Percentiles rank a stretch among this genome's conserved stretches.
These are phyloP conservation scores for Penicillium fuscoglaucum DNA, from an alignment of 2,329 filamentous ascomycete species.

Conservation along the genomic window DNA sequence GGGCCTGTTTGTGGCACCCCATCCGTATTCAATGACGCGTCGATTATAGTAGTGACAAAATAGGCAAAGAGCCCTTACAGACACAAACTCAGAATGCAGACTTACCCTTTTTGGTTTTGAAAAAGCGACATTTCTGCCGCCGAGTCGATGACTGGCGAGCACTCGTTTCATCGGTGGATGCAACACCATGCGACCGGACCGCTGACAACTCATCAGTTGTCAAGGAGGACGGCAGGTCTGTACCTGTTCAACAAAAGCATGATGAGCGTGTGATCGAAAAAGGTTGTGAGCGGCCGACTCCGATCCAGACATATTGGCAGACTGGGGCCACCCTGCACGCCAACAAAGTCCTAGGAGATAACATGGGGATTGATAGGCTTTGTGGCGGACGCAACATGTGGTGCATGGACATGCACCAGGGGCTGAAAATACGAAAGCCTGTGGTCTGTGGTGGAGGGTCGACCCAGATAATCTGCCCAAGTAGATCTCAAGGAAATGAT, in stretches of 20 bases:
- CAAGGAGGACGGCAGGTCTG: conserved; percentile 19
- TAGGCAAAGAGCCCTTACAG: background rate
- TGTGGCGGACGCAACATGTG: conserved; percentile 14
- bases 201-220: conserved; percentile 34
- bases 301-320: conserved; percentile 5
- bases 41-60: background rate
- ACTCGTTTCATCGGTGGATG: conserved; percentile 14
- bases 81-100: conserved; percentile 10
- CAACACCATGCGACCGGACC: conserved; percentile 31
- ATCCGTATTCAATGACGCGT: conserved; percentile 4
- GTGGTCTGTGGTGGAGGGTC: background rate
- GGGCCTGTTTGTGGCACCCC: background rate
- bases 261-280: conserved; percentile 38
- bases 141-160: conserved; percentile 19
- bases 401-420: conserved; percentile 14
- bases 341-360: background rate
- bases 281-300: conserved; percentile 27
- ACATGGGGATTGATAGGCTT: conserved; percentile 15
- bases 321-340: conserved; percentile 4
- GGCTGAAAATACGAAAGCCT: conserved; percentile 10
- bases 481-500: conserved; percentile 15
- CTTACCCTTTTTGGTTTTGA: conserved; percentile 29
- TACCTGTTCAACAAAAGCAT: conserved; percentile 24
- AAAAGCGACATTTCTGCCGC: conserved; percentile 30
- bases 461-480: conserved; percentile 8